A percentile compares a stretch with the other conserved stretches of the same genome.
These are phyloP conservation scores for Huntiella moniliformis DNA, from an alignment of 2,329 filamentous ascomycete species.

Conservation along the genomic window DNA sequence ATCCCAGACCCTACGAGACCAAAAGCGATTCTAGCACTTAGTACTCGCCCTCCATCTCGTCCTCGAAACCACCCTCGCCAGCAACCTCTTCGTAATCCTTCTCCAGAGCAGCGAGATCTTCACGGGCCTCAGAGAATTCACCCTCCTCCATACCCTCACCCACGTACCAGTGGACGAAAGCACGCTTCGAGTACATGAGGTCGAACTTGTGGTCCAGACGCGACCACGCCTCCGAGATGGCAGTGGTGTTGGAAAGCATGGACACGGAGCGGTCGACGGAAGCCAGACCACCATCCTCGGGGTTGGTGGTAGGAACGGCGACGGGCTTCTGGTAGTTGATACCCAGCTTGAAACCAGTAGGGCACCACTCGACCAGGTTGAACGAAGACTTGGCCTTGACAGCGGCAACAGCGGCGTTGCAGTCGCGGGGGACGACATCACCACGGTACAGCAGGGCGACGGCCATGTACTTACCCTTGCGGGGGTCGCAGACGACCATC, in stretches of 20 bases:
- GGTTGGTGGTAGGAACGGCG: constrained; percentile 32
- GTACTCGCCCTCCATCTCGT: constrained; percentile 59
- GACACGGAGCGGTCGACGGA: constrained; percentile 44
- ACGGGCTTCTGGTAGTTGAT: constrained; percentile 57
- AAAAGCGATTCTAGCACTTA: constrained; percentile 26
- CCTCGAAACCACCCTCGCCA: constrained; percentile 46
- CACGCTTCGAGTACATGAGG: constrained; percentile 62
- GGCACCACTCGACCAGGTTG: constrained; percentile 60
- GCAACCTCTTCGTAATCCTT: constrained; percentile 79
- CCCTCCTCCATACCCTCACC: constrained; percentile 87
- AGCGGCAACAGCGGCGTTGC: constrained; percentile 44
- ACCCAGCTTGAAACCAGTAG: constrained; percentile 57
- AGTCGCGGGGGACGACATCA: constrained; percentile 52
- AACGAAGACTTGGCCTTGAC: constrained; percentile 55
- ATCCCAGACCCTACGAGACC: too few species aligned
- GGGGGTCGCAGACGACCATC: constrained; percentile 58
- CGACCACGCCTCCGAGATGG: constrained; percentile 56
- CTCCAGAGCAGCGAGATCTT: constrained; percentile 70
- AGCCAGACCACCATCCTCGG: constrained; percentile 39
- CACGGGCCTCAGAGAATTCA: constrained; percentile 72
- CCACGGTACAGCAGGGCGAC: constrained; percentile 54
- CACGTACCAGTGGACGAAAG: constrained; percentile 64
- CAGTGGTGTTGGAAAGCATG: constrained; percentile 59
- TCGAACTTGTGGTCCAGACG: constrained; percentile 58
- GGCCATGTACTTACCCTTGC: constrained; percentile 62